phyloP scores from a whole-genome alignment of 495 filamentous ascomycete genomes.

The Trichoderma erinaceum region DNA sequence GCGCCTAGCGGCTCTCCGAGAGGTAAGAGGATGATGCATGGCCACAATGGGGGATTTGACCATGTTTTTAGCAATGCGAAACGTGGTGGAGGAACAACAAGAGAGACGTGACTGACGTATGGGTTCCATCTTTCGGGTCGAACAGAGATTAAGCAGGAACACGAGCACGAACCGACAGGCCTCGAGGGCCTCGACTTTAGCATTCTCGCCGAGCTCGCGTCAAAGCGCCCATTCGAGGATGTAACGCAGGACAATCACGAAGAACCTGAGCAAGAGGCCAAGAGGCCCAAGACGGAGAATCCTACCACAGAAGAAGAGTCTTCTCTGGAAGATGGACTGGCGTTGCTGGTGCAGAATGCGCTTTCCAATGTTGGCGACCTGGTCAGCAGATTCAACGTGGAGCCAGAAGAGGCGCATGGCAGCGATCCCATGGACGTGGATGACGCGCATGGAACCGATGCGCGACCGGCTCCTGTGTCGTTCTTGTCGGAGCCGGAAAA shows the following conservation, averaged over 20 bases:
- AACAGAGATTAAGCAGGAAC: conserved; percentile 7
- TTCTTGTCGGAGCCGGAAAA: conserved; percentile 13
- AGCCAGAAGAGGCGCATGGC: conserved; percentile 8
- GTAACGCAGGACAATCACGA: neutral
- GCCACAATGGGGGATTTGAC: neutral
- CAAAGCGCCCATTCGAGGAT: conserved; percentile 15
- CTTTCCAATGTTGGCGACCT: conserved; percentile 8
- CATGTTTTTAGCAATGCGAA: neutral
- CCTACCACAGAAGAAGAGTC: conserved; percentile 10
- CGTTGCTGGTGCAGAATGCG: conserved; percentile 15
- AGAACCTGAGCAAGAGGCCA: conserved; percentile 8
- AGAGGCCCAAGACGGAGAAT: conserved; percentile 10
- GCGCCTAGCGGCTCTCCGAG: neutral
- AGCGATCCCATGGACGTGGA: conserved; percentile 6
- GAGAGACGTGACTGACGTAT: neutral
- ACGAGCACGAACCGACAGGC: conserved; percentile 4
- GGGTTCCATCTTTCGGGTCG: neutral
- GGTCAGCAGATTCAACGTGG: neutral
- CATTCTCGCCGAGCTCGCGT: conserved; percentile 9
- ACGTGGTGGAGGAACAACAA: neutral
- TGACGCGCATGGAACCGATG: neutral
- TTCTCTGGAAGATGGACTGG: conserved; percentile 1
- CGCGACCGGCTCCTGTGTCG: neutral
- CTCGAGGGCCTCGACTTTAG: conserved; percentile 15
- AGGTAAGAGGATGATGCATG: conserved; percentile 7